phyloP scores from a whole-genome alignment of 495 filamentous ascomycete genomes.

The Aspergillus saccharolyticus region DNA sequence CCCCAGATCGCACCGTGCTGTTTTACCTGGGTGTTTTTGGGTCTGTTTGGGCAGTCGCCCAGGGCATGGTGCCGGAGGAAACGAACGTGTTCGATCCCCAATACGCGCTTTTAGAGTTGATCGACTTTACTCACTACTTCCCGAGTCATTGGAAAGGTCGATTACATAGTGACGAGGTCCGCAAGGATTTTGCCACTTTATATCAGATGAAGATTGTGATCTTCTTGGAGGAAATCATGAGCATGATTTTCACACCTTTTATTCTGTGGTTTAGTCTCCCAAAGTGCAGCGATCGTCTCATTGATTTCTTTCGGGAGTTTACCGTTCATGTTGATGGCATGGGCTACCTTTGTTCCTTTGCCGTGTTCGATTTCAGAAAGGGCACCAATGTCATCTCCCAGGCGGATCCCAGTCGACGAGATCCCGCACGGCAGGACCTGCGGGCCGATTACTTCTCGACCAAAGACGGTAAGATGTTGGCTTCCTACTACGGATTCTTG shows the following conservation, averaged over 20 bases:
- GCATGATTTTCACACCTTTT: constrained; percentile 87
- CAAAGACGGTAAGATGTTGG: constrained; percentile 95
- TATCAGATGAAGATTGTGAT: constrained; percentile 88
- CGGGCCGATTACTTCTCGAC: constrained; percentile 90
- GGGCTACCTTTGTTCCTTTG: constrained; percentile 93
- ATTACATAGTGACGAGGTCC: constrained; percentile 81
- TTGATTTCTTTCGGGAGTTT: constrained; percentile 97
- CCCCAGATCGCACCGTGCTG: constrained; percentile 71
- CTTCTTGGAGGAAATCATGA: constrained; percentile 87
- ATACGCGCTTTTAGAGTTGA: constrained; percentile 78
- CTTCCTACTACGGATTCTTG: constrained; percentile 88
- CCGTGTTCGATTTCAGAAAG: constrained; percentile 96
- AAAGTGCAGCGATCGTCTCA: constrained; percentile 83
- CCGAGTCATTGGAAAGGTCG: constrained; percentile 83
- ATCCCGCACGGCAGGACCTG: constrained; percentile 48
- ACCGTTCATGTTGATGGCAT: constrained; percentile 95
- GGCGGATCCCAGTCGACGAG: constrained; percentile 28
- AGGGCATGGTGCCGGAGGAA: constrained; percentile 77
- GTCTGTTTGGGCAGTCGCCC: constrained; percentile 72
- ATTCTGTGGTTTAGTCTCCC: constrained; percentile 84
- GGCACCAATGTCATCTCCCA: constrained; percentile 54
- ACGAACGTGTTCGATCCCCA: constrained; percentile 89
- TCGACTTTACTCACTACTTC: constrained; percentile 85
- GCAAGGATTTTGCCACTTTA: constrained; percentile 75
- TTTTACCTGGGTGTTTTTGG: constrained; percentile 75